phyloP scores from a whole-genome alignment of 1,139 yeast genomes.

The Pichiaceae sp. region DNA sequence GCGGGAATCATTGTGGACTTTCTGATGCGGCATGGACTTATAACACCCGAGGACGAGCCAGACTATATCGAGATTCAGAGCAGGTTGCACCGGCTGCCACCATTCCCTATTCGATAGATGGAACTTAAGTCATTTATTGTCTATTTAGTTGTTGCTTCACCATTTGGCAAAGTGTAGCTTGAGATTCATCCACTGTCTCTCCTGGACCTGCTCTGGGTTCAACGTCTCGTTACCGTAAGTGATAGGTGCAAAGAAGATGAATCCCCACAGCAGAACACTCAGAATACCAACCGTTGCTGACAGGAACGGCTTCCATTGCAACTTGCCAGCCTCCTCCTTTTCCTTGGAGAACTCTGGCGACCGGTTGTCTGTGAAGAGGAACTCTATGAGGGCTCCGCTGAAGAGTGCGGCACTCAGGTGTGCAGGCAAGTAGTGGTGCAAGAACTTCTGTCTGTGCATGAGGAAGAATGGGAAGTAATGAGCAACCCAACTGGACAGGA shows the following conservation, averaged over 20 bases:
- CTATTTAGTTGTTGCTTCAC: constrained; percentile 21
- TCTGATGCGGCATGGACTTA: constrained; percentile 67
- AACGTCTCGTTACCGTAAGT: constrained; percentile 75
- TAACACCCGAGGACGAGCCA: constrained; percentile 38
- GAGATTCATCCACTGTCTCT: constrained; percentile 78
- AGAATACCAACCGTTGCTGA: constrained; percentile 34
- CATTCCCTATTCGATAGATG: constrained; percentile 46
- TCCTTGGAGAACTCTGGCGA: constrained; percentile 11
- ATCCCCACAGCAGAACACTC: constrained; percentile 49
- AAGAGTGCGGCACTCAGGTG: constrained; percentile 83
- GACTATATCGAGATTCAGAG: constrained; percentile 48
- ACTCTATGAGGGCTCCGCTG: constrained; percentile 76
- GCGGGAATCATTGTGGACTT: constrained; percentile 76
- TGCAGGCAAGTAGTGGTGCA: constrained; percentile 95
- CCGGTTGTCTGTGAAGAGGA: constrained; percentile 59
- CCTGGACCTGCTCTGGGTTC: constrained; percentile 52
- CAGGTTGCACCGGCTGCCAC: constrained; percentile 60
- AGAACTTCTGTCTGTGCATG: constrained; percentile 88
- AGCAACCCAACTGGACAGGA: constrained; percentile 79
- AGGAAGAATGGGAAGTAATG: constrained; percentile 88
- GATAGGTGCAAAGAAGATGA: constrained; percentile 71
- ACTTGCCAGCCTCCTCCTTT: constrained; percentile 13
- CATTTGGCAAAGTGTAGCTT: constrained; percentile 68
- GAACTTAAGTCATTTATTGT: not conserved
- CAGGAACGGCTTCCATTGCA: constrained; percentile 18